These are phyloP conservation scores for Magnolia sinica DNA, from an alignment of 164 flowering plant species.

Conservation along the genomic window DNA sequence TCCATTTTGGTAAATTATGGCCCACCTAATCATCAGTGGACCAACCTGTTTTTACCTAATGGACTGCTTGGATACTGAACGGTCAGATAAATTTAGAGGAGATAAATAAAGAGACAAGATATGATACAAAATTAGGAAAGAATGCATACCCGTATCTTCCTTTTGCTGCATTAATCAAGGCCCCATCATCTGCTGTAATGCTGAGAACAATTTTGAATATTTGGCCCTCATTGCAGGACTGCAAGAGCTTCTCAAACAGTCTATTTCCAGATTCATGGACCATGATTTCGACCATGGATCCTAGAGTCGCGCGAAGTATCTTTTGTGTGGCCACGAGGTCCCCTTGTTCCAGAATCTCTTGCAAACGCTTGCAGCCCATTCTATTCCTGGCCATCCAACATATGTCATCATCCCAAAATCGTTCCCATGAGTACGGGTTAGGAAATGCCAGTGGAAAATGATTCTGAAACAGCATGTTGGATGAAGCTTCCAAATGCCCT, in stretches of 20 bases:
- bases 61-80: no score
- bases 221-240: background rate
- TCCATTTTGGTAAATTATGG: no score
- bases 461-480: background rate
- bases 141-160: background rate
- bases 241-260: conserved; percentile 1
- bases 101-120: no score
- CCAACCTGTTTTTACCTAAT: no score
- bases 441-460: background rate
- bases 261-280: background rate
- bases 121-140: background rate
- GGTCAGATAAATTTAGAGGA: no score
- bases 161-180: background rate
- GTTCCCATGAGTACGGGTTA: background rate
- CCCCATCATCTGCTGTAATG: background rate
- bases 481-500: background rate
- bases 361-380: background rate
- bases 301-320: conserved; percentile 1
- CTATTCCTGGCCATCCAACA: background rate
- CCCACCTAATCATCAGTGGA: no score
- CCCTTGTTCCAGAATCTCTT: background rate
- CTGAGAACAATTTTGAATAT: background rate
- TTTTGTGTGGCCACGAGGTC: background rate
- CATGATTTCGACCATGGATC: background rate
- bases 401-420: background rate